Evolutionary conservation across 2,329 filamentous ascomycete genomes (phyloP).

Genomic region (Colletotrichum camelliae): DNA sequence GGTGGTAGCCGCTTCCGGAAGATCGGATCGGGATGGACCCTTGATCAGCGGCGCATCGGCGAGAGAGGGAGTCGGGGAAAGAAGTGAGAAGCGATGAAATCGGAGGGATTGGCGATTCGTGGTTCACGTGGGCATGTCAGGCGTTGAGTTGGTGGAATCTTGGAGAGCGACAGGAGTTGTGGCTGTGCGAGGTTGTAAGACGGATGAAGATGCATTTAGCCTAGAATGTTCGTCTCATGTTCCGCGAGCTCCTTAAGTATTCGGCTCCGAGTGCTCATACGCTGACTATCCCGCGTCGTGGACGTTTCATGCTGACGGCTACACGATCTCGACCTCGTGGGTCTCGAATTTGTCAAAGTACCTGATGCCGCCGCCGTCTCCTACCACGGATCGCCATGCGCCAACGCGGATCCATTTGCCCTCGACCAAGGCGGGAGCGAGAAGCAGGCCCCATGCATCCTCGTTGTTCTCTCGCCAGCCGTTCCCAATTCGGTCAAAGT

Average conservation of each 20-base stretch:
- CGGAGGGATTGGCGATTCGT: neutral
- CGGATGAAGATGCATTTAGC: neutral
- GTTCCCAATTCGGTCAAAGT: neutral
- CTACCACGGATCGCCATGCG: neutral
- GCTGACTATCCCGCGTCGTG: neutral
- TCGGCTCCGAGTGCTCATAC: fast-evolving
- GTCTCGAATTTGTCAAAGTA: neutral
- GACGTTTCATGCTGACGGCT: neutral
- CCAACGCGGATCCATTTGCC: neutral
- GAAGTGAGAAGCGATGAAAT: neutral
- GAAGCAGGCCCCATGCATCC: neutral
- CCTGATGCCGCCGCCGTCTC: neutral
- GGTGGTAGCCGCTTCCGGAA: neutral
- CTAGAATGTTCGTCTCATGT: neutral
- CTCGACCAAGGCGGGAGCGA: neutral
- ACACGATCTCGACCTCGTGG: neutral
- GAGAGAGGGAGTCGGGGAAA: neutral
- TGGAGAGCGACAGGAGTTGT: neutral
- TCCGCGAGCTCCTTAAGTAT: fast-evolving
- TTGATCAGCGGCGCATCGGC: neutral
- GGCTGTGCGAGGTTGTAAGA: neutral
- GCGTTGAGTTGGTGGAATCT: neutral
- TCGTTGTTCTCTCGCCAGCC: neutral
- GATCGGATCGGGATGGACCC: neutral
- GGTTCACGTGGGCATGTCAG: neutral